Evolutionary conservation across 78 protist species (phyloP).

Genomic region (Diacronema lutheri): DNA sequence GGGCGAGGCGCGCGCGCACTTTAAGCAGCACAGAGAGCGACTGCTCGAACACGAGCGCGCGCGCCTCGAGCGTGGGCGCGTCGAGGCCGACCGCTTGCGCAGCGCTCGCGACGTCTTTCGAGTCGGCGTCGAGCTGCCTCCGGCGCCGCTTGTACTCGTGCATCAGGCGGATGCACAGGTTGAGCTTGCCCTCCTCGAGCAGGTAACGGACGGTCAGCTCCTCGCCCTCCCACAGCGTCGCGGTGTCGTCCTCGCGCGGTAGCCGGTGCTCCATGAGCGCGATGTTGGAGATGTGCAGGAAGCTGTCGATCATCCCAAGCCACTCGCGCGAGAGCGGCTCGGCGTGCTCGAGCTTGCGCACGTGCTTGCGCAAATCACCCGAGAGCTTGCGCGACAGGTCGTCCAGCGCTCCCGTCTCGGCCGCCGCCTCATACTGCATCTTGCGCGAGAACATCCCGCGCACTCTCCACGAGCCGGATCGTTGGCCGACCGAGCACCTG

Average conservation of each 20-base stretch:
- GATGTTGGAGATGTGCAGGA: background rate
- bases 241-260: background rate
- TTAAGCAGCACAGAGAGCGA: background rate
- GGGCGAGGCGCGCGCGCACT: background rate
- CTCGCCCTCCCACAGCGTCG: constrained; percentile 46
- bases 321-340: background rate
- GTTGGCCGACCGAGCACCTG: too few species aligned
- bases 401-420: background rate
- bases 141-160: background rate
- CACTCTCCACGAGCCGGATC: too few species aligned
- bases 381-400: background rate
- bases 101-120: too few species aligned
- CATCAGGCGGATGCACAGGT: constrained; percentile 21
- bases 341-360: background rate
- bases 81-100: background rate
- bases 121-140: background rate
- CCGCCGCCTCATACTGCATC: background rate
- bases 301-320: background rate
- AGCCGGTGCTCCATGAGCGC: constrained; percentile 20
- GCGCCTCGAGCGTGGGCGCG: too few species aligned
- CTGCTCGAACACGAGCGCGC: too few species aligned
- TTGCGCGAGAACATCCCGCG: background rate
- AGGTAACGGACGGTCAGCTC: constrained; percentile 35
- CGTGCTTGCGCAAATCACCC: constrained; percentile 1
- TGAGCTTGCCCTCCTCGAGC: constrained; percentile 52